Evolutionary conservation across 1,139 yeast species (phyloP), one percentile per base, ranked within the genome.

Genomic region (Sugiyamaella xylanicola): DNA sequence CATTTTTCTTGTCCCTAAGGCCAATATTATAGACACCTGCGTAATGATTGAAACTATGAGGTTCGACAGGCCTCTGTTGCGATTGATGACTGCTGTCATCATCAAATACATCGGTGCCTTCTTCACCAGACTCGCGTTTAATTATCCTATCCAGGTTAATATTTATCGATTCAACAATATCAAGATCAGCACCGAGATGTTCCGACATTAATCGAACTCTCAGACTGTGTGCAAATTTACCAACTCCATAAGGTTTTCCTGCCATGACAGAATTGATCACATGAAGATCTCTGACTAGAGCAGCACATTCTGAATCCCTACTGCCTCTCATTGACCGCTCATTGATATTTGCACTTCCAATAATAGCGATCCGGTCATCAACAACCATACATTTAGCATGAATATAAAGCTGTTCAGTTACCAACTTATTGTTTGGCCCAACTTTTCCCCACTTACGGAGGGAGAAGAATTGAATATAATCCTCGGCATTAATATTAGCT

Each of bases 291-390:
- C 97, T 79, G 8, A 95, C 83, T 54, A 92, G 74, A 0, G 93
- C 90, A 1, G 97, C 97, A 53, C 93, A 85, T 68, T 95, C 99
- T 2, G 98, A 91, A 69, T 95, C 99, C 68, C 99, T 79, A 20
- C 80, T 78, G 20, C 99, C 99, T 63, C 95, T 78, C 90, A 91
- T 91, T 0, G 97, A 91, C 65, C 99, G 80, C 72, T 93, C 99
- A 67, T 93, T 93, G 61, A 93, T 89, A 68, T 93, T 93, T 0
- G 99, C 99, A 68, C 97, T 88, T 2, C 99, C 99, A 65, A 93
- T 92, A 52, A 93, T 87, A 2, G 96, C 97, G 45, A 86, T 81
- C 53, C 96, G 78, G 68, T 93, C 99, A 73, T 93, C 99, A n/a
- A 87, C 97, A 66, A 93, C 79, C 85, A 93, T 81, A 5, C 86